phyloP scores from a whole-genome alignment of 208 protist species.

The Trypanosoma scelopori region DNA sequence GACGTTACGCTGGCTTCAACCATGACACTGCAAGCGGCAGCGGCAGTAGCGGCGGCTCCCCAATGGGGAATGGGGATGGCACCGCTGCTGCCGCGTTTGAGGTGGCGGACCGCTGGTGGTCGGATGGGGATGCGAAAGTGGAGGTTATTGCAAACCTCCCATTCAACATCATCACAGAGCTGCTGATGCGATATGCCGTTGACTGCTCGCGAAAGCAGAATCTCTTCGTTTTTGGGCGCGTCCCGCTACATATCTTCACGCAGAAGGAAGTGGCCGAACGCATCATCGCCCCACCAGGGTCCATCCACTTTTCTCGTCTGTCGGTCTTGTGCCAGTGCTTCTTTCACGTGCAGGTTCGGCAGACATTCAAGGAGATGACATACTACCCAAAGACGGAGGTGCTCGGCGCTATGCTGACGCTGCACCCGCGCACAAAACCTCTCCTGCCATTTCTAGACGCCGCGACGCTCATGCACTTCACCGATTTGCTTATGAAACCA shows the following conservation, averaged over 20 bases:
- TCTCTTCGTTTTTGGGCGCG: conserved; percentile 80
- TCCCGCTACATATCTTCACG: conserved; percentile 86
- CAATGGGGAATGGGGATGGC: not conserved
- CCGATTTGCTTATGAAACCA: conserved; percentile 72
- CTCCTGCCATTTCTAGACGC: conserved; percentile 56
- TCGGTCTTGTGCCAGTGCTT: conserved; percentile 80
- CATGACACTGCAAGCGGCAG: conserved; percentile 20
- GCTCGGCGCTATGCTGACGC: conserved; percentile 72
- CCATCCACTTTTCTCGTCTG: conserved; percentile 80
- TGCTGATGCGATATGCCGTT: conserved; percentile 83
- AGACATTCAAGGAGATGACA: conserved; percentile 78
- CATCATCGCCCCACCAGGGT: conserved; percentile 67
- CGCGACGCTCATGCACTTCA: conserved; percentile 77
- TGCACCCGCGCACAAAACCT: conserved; percentile 65
- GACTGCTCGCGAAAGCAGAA: conserved; percentile 70
- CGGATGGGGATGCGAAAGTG: conserved; percentile 77
- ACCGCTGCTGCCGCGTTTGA: conserved; percentile 26
- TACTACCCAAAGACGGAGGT: conserved; percentile 89
- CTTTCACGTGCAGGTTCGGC: conserved; percentile 77
- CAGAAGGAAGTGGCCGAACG: conserved; percentile 87
- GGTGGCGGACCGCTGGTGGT: conserved; percentile 72
- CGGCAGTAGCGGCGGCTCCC: not conserved
- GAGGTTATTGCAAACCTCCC: conserved; percentile 89
- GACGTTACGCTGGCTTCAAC: conserved; percentile 27
- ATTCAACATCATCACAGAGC: conserved; percentile 76